Evolutionary conservation across 75 land plant species (phyloP).

Genomic region (Chamaecyparis obtusa): DNA sequence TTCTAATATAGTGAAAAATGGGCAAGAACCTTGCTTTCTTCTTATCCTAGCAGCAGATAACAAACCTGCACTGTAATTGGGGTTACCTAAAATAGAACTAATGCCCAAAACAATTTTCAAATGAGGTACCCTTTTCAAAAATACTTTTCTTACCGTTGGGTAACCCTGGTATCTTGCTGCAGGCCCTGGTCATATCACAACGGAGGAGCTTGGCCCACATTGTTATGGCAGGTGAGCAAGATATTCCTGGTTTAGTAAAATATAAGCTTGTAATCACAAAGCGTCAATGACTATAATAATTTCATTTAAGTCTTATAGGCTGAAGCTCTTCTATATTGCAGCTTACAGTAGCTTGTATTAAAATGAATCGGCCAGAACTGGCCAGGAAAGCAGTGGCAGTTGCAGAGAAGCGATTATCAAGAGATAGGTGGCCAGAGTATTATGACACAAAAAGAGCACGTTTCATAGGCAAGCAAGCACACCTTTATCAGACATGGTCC

Average conservation of each 20-base stretch:
- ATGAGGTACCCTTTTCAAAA: neutral
- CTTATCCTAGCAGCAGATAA: neutral
- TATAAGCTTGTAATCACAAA: neutral
- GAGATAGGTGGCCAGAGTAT: slow-evolving; percentile 77
- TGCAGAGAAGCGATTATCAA: slow-evolving; percentile 50
- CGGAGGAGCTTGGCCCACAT: slow-evolving; percentile 83
- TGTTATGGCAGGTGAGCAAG: slow-evolving; percentile 70
- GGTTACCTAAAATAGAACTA: neutral
- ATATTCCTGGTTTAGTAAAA: neutral
- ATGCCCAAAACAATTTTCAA: neutral
- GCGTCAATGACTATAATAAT: neutral
- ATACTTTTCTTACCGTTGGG: neutral
- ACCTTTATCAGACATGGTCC: slow-evolving; percentile 65
- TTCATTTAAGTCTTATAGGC: neutral
- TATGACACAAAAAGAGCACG: slow-evolving; percentile 60
- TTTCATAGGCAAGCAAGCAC: slow-evolving; percentile 71
- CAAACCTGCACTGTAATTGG: neutral
- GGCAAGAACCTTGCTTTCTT: neutral
- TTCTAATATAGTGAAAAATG: neutral
- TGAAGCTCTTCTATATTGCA: slow-evolving; percentile 12
- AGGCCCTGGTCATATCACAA: slow-evolving; percentile 88
- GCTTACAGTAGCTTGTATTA: slow-evolving; percentile 72
- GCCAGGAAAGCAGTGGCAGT: slow-evolving; percentile 53
- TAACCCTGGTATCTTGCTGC: slow-evolving; percentile 17
- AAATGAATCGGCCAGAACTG: slow-evolving; percentile 61